phyloP scores from a whole-genome alignment of 2,329 filamentous ascomycete species.

The Colletotrichum shisoi region DNA sequence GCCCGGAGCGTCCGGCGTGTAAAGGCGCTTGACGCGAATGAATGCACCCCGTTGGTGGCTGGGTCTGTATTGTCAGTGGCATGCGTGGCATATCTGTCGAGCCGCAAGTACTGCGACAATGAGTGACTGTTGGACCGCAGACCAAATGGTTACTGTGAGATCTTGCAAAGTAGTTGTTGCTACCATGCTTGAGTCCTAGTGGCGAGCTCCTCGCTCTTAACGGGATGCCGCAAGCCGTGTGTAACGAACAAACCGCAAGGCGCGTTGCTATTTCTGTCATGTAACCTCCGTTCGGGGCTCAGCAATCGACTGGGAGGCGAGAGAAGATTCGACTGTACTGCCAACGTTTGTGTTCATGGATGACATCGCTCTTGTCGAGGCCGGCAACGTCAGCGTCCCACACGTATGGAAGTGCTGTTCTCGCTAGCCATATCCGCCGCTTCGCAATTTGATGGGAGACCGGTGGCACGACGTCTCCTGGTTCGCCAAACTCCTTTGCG shows the following conservation, averaged over 20 bases:
- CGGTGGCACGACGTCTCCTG: not conserved
- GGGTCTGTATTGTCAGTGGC: not conserved
- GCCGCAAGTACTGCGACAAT: no score
- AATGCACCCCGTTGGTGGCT: not conserved
- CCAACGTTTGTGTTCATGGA: not conserved
- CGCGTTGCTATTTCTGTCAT: not conserved
- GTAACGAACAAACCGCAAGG: not conserved
- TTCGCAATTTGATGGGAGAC: not conserved
- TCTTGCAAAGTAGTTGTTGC: no score
- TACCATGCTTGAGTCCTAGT: not conserved
- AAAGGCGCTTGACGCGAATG: not conserved
- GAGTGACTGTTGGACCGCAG: not conserved
- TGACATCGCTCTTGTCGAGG: not conserved
- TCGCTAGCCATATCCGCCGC: not conserved
- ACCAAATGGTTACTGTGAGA: no score
- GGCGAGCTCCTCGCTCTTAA: not conserved
- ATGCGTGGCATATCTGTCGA: not conserved
- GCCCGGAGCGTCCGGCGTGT: not conserved
- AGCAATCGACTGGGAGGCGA: not conserved
- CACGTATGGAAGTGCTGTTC: not conserved
- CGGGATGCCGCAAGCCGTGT: not conserved
- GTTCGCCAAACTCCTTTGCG: slow-evolving; percentile 4
- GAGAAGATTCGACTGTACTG: not conserved
- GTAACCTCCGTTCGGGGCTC: not conserved
- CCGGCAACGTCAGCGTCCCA: not conserved